A percentile compares a stretch with the other conserved stretches of the same genome.
Conservation (phyloP, 164 flowering plant genomes). For the Houttuynia cordata region DNA sequence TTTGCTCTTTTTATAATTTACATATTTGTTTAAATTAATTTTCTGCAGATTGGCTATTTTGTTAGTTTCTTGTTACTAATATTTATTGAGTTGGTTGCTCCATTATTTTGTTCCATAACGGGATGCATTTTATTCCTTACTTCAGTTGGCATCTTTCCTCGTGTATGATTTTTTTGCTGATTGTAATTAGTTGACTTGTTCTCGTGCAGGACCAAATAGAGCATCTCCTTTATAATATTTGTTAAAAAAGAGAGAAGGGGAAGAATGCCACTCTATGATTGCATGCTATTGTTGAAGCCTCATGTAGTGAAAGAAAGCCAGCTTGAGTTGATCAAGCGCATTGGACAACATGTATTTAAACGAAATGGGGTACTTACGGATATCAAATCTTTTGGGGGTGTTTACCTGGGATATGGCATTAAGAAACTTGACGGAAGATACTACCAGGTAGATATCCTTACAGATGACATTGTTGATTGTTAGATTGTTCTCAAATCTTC, state of each 20-base stretch:
- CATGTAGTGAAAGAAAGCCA: constrained; percentile 35
- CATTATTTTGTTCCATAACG: too few species aligned
- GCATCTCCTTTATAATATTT: neutral
- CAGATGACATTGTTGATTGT: neutral
- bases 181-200: too few species aligned
- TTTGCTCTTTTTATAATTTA: too few species aligned
- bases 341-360: constrained; percentile 55
- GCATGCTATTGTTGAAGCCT: constrained; percentile 79
- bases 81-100: too few species aligned
- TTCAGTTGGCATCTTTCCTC: too few species aligned
- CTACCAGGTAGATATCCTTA: constrained; percentile 39
- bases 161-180: too few species aligned
- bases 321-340: constrained; percentile 50
- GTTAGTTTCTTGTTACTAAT: too few species aligned
- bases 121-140: too few species aligned
- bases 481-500: neutral
- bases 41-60: too few species aligned
- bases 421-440: constrained; percentile 81
- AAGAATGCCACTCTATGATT: constrained; percentile 90
- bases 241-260: neutral
- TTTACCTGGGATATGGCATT: constrained; percentile 83
- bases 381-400: constrained; percentile 50
- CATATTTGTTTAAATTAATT: too few species aligned
- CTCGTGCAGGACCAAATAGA: too few species aligned
- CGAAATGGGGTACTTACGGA: constrained; percentile 81